Base-by-base conservation (phyloP, 768 basidiomycete genomes). In the Pleurotus djamor region DNA sequence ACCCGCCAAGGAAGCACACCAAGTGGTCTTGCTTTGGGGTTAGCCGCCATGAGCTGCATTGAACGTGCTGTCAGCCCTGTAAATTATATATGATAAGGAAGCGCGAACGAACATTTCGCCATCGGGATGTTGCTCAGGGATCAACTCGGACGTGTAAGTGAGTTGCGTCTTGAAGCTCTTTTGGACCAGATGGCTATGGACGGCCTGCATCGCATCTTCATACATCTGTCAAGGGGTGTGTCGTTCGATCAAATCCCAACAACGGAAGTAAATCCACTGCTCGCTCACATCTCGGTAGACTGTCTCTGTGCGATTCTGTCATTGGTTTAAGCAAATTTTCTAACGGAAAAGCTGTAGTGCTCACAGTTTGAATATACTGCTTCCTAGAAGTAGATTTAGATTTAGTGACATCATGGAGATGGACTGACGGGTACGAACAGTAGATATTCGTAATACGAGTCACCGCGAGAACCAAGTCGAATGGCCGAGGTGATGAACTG, bases 1-100 rank as follows among this genome's bases (percentile, higher is more conserved):
- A 92, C 3, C 94, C 96, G 16, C 89, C 94, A 36, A 98, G 76
- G 84, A 97, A 98, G 74, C 96, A 98, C 3, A 92, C 94, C 36
- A 98, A 84, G 69, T 97, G 96, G 68, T 98, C 96, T 76, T 98
- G 96, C 69, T 97, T 96, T 8, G 91, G 91, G 8, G 80, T 79
- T 32, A 91, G 75, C 14, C 83, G 81, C 93, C 92, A 95, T 36
- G 76, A 74, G 28, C 91, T 92, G 63, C 38, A 9, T 60, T n/a
- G 10, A 52, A 16, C 41, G 37, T 54, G 44, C 54, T n/a, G 47
- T 55, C 48, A 13, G 9, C 55, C 48, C 21, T 28, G 21, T 28
- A 28, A 28, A 28, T 28, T 28, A 28, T 48, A 56, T 59, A 12
- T 21, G 4, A 54, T n/a, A 13, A 32, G 32, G 13, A 38, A 34